A percentile compares a stretch with the other conserved stretches of the same genome.
Conservation (phyloP, 2,329 filamentous ascomycete species). For the Neoarthrinium moseri region DNA sequence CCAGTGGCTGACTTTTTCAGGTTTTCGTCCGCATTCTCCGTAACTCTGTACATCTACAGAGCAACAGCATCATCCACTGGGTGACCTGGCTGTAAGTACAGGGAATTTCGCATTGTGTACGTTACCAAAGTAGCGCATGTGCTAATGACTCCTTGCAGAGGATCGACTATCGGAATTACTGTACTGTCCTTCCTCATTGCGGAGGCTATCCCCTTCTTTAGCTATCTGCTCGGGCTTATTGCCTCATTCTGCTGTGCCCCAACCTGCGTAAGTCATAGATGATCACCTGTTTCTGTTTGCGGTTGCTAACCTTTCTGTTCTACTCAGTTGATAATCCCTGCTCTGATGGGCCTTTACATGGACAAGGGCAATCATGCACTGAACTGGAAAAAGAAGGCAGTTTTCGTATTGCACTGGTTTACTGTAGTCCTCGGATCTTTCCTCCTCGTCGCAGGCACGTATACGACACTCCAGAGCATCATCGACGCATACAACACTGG, state of each 20-base stretch:
- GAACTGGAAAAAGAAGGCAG: conserved; percentile 9
- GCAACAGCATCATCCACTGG: conserved; percentile 5
- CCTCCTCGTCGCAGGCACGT: conserved; percentile 22
- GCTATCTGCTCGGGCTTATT: conserved; percentile 21
- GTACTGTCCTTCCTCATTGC: conserved; percentile 18
- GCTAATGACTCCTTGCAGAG: conserved; percentile 6
- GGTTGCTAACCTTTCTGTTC: not conserved
- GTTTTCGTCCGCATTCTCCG: conserved; percentile 5
- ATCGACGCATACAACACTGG: conserved; percentile 21
- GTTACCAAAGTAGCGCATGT: not conserved
- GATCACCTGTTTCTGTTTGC: not conserved
- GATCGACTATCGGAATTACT: conserved; percentile 18
- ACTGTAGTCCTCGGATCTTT: conserved; percentile 19
- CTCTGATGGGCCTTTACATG: conserved; percentile 21
- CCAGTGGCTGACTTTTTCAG: not conserved
- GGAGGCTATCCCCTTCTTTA: conserved; percentile 23
- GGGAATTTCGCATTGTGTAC: not conserved
- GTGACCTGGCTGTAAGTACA: conserved; percentile 9
- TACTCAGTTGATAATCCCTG: conserved; percentile 20
- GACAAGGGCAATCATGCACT: conserved; percentile 7
- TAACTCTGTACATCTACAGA: conserved; percentile 4
- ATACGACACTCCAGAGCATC: conserved; percentile 24
- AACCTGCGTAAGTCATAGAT: conserved; percentile 20
- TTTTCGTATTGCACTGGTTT: conserved; percentile 16
- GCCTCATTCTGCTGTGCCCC: conserved; percentile 26